These are phyloP conservation scores for Carex myosuroides DNA, from an alignment of 176 grass and related monocot genomes.

Conservation along the genomic window DNA sequence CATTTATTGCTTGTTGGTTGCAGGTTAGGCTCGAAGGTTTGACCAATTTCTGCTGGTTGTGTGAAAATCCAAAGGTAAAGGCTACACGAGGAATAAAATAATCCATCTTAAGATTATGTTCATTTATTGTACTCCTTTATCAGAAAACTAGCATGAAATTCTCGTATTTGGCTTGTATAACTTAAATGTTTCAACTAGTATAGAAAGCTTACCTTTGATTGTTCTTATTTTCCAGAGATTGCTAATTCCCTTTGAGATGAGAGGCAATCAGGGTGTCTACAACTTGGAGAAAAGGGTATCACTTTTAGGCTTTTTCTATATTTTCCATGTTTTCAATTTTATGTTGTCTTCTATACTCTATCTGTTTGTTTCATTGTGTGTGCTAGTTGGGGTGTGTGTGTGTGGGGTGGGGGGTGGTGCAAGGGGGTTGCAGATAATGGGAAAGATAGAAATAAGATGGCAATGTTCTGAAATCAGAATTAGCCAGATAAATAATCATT, in stretches of 20 bases:
- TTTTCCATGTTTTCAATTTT: background rate
- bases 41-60: slow-evolving; percentile 88
- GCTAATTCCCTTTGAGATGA: slow-evolving; percentile 85
- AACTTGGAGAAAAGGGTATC: slow-evolving; percentile 63
- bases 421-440: background rate
- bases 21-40: slow-evolving; percentile 83
- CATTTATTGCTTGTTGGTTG: slow-evolving; percentile 5
- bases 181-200: background rate
- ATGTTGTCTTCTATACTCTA: background rate
- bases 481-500: background rate
- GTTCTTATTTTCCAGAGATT: slow-evolving; percentile 41
- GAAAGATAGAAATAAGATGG: background rate
- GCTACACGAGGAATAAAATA: background rate
- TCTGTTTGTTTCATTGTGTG: background rate
- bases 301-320: background rate
- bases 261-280: slow-evolving; percentile 73
- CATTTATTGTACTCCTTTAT: background rate
- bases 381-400: background rate
- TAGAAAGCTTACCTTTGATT: background rate
- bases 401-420: background rate
- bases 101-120: background rate
- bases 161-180: background rate
- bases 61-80: slow-evolving; percentile 60
- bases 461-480: background rate
- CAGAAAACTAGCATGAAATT: background rate